These are phyloP conservation scores for Hygrocybe punicea DNA, from an alignment of 768 basidiomycete species.

Conservation along the genomic window DNA sequence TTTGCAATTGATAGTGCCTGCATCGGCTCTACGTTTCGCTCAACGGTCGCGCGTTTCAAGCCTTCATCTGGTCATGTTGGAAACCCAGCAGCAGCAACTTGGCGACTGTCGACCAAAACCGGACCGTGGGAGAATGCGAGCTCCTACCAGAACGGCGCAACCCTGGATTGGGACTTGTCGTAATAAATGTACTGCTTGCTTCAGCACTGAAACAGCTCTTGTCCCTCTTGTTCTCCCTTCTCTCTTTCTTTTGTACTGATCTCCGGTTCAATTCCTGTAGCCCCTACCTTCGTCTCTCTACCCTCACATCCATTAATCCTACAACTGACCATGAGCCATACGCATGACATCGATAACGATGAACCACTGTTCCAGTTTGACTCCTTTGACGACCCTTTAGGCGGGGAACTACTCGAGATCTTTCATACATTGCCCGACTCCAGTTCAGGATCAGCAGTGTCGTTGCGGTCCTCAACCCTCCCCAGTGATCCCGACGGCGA, in stretches of 20 bases:
- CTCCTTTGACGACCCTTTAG: slow-evolving; percentile 37
- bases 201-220: neutral
- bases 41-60: too few species aligned
- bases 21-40: too few species aligned
- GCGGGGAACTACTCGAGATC: neutral
- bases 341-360: slow-evolving; percentile 53
- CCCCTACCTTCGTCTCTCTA: slow-evolving; percentile 7
- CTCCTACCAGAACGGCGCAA: too few species aligned
- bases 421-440: neutral
- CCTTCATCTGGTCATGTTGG: too few species aligned
- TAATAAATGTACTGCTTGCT: neutral
- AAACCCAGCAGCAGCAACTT: too few species aligned
- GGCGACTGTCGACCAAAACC: too few species aligned
- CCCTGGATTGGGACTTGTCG: neutral
- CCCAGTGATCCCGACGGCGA: neutral
- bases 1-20: too few species aligned
- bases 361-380: slow-evolving; percentile 51
- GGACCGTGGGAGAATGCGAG: too few species aligned
- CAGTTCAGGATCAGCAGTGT: neutral
- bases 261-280: slow-evolving; percentile 10
- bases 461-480: neutral
- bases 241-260: slow-evolving; percentile 11
- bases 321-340: slow-evolving; percentile 28
- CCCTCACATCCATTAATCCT: slow-evolving; percentile 6
- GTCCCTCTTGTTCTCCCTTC: neutral